Conservation (phyloP, 805 yeast genomes). For the Kodamaea neixiangensis region DNA sequence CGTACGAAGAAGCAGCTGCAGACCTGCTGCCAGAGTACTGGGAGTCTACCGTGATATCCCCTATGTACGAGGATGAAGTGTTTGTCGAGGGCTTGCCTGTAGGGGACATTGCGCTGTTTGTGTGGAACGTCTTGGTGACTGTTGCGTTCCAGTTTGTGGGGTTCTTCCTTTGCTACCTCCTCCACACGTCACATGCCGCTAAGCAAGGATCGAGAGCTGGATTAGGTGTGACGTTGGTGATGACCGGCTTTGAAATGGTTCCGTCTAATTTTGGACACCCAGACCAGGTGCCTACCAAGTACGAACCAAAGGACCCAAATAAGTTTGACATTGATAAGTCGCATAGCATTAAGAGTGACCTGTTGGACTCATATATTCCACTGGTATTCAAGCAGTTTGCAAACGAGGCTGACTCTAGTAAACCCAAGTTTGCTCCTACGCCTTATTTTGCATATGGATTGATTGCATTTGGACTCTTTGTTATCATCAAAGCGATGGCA, state of each 20-base stretch:
- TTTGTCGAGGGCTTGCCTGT: slow-evolving; percentile 95
- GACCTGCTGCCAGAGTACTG: slow-evolving; percentile 96
- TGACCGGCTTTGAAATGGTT: slow-evolving; percentile 51
- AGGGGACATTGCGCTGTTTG: slow-evolving; percentile 82
- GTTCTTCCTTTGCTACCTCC: slow-evolving; percentile 81
- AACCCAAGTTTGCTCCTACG: slow-evolving; percentile 50
- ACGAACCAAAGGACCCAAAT: slow-evolving; percentile 38
- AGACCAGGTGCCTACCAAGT: slow-evolving; percentile 33
- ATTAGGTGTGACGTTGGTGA: slow-evolving; percentile 78
- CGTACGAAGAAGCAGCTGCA: slow-evolving; percentile 93
- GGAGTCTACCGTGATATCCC: slow-evolving; percentile 83
- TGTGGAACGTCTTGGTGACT: slow-evolving; percentile 88
- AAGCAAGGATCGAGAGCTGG: slow-evolving; percentile 95
- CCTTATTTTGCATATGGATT: slow-evolving; percentile 64
- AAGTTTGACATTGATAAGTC: slow-evolving; percentile 31
- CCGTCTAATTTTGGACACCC: slow-evolving; percentile 44
- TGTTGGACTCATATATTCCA: slow-evolving; percentile 13
- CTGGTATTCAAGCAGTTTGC: slow-evolving; percentile 34
- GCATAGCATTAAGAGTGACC: slow-evolving; percentile 27
- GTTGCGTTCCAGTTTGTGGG: slow-evolving; percentile 94
- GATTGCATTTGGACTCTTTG: slow-evolving; percentile 66
- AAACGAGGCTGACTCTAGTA: slow-evolving; percentile 21
- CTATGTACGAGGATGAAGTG: slow-evolving; percentile 83
- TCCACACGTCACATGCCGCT: slow-evolving; percentile 97
- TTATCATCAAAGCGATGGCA: slow-evolving; percentile 64